Evolutionary conservation across 768 basidiomycete genomes (phyloP).

Genomic region (Naematelia aurantialba): DNA sequence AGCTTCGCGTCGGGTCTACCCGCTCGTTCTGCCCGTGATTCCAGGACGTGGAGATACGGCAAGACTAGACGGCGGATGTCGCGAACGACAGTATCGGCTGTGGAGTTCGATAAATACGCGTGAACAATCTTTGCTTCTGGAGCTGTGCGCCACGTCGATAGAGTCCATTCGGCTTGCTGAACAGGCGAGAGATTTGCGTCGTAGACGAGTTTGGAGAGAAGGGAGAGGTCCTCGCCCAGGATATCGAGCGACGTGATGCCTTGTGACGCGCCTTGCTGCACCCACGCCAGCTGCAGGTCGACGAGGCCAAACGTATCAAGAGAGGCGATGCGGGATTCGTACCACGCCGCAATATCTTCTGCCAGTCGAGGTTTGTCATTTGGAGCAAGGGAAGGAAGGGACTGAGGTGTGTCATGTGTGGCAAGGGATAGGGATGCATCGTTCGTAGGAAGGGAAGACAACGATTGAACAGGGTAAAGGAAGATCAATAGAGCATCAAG

Average conservation of each 20-base stretch:
- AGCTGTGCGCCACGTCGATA: slow-evolving; percentile 69
- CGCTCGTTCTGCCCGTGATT: slow-evolving; percentile 76
- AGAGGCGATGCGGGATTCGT: slow-evolving; percentile 61
- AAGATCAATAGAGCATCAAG: slow-evolving; percentile 2
- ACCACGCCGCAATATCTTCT: slow-evolving; percentile 68
- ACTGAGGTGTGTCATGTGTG: slow-evolving; percentile 5
- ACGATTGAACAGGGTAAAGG: not conserved
- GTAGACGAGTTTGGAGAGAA: slow-evolving; percentile 82
- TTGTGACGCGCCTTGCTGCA: slow-evolving; percentile 81
- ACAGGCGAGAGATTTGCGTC: slow-evolving; percentile 54
- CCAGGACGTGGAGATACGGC: slow-evolving; percentile 89
- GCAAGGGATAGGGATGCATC: not conserved
- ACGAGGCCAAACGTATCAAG: slow-evolving; percentile 73
- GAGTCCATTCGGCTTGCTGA: slow-evolving; percentile 65
- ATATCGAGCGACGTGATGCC: slow-evolving; percentile 74
- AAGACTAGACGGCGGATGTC: slow-evolving; percentile 75
- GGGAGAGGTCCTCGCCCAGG: slow-evolving; percentile 83
- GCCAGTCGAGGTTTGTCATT: slow-evolving; percentile 52
- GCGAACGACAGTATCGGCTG: slow-evolving; percentile 60
- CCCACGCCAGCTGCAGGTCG: slow-evolving; percentile 69
- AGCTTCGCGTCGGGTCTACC: slow-evolving; percentile 67
- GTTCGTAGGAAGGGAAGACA: not conserved
- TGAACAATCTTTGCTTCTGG: slow-evolving; percentile 62
- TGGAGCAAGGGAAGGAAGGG: too few species aligned
- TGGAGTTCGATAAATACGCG: slow-evolving; percentile 73